Conservation (phyloP, 495 filamentous ascomycete genomes). For the Neurospora tetraspora region DNA sequence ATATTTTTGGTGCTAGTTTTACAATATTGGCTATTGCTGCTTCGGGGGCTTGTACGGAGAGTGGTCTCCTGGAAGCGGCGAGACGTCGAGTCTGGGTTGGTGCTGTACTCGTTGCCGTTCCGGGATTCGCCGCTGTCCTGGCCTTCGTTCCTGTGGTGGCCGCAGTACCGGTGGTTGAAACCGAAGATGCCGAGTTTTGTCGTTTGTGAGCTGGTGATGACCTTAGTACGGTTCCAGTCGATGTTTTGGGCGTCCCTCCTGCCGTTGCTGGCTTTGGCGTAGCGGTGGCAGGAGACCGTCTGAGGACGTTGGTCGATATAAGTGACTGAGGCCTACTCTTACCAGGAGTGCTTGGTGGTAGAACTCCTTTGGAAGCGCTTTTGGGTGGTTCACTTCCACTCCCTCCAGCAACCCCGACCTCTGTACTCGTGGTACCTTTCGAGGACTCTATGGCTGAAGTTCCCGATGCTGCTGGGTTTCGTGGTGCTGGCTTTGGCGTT, state of each 20-base stretch:
- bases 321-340: neutral
- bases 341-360: neutral
- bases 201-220: neutral
- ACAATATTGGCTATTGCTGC: neutral
- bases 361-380: neutral
- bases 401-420: neutral
- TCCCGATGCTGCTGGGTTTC: neutral
- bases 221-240: neutral
- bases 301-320: neutral
- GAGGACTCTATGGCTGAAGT: neutral
- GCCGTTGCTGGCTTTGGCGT: neutral
- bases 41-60: neutral
- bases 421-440: neutral
- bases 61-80: neutral
- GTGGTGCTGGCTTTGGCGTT: neutral
- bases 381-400: neutral
- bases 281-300: neutral
- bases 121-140: neutral
- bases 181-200: neutral
- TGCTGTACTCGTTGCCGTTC: conserved; percentile 14
- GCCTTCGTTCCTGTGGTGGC: neutral
- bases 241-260: neutral
- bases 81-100: neutral
- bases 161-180: neutral
- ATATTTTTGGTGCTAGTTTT: neutral